Base-by-base conservation (phyloP, 345 rosid genomes). In the Raphanus sativus region DNA sequence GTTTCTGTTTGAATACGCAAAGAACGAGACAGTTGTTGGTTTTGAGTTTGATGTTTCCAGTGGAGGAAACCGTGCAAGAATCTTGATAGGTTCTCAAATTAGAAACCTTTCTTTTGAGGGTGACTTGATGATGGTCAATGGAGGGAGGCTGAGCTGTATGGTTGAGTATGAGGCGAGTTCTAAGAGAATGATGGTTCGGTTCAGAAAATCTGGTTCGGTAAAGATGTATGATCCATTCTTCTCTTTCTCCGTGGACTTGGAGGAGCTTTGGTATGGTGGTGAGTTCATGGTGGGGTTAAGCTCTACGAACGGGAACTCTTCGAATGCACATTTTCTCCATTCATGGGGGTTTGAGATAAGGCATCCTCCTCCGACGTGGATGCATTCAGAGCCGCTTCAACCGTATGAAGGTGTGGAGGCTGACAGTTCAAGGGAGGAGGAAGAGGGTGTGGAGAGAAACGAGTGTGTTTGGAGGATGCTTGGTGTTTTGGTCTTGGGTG, bases 311-410 rank as follows among this genome's bases (percentile, higher is more conserved):
- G 80, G 88, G 34, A 86, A 85, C 75, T 87, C 92, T 6, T 80
- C 87, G 5, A 90, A 85, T 6, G 15, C 75, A 62, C 88, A 92
- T 83, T 80, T 61, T 66, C 75, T 91, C 56, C 78, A 90, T 74
- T 85, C 83, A 0, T 94, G 98, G 97, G 85, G 83, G 81, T 87
- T 92, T 78, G 77, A 79, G 78, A 69, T 81, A 11, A 75, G 88
- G 79, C 67, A 28, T 15, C 63, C 80, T 78, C 88, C 86, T 78
- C 92, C 90, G 0, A 77, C 73, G 28, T 88, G 88, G 97, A 85
- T 91, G 92, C 98, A 91, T 74, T 88, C 98, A 2, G 82, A 78
- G 73, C 96, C 95, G 3, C 74, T 89, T 79, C 83, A 85, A 78
- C 98, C 95, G 0, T 29, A 67, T 69, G 85, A 74, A 68, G 10